A percentile compares a stretch with the other conserved stretches of the same genome.
phyloP scores from a whole-genome alignment of 106 monocot genomes.

The Acorus gramineus region DNA sequence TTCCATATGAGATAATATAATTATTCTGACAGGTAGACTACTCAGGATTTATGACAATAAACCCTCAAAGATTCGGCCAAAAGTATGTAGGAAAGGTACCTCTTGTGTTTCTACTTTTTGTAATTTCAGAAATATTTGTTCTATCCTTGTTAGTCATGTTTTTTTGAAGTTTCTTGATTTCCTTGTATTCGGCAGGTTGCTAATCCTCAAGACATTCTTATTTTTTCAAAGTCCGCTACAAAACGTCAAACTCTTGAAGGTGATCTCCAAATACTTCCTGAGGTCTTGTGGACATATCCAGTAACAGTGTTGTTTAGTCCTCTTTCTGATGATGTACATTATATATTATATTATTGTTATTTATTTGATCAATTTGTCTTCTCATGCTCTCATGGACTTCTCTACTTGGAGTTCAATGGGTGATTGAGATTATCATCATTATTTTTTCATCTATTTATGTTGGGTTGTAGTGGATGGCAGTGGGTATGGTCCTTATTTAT shows the following conservation, averaged over 20 bases:
- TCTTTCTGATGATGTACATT: too few relatives aligned
- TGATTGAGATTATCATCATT: too few relatives aligned
- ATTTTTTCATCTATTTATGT: too few relatives aligned
- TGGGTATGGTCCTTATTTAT: too few relatives aligned
- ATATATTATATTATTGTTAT: too few relatives aligned
- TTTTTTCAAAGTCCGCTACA: conserved; percentile 95
- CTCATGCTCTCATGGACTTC: too few relatives aligned
- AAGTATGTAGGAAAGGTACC: conserved; percentile 98
- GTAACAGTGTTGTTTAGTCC: background rate
- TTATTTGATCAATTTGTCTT: too few relatives aligned
- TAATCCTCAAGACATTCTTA: conserved; percentile 97
- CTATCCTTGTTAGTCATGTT: background rate
- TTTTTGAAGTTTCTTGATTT: conserved; percentile 4
- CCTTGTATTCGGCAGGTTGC: conserved; percentile 50
- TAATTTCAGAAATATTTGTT: background rate
- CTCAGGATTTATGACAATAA: conserved; percentile 98
- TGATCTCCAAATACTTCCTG: conserved; percentile 6
- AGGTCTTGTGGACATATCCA: background rate
- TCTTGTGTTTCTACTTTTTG: too few relatives aligned
- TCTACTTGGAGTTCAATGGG: too few relatives aligned
- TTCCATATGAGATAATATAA: background rate
- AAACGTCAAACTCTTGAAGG: conserved; percentile 74
- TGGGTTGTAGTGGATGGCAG: too few relatives aligned
- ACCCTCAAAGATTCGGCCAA: conserved; percentile 97
- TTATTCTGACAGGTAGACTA: conserved; percentile 75